A percentile compares a stretch with the other conserved stretches of the same genome.
phyloP scores from a whole-genome alignment of 352 stramenopile genomes.

The Pythium sukuiense region DNA sequence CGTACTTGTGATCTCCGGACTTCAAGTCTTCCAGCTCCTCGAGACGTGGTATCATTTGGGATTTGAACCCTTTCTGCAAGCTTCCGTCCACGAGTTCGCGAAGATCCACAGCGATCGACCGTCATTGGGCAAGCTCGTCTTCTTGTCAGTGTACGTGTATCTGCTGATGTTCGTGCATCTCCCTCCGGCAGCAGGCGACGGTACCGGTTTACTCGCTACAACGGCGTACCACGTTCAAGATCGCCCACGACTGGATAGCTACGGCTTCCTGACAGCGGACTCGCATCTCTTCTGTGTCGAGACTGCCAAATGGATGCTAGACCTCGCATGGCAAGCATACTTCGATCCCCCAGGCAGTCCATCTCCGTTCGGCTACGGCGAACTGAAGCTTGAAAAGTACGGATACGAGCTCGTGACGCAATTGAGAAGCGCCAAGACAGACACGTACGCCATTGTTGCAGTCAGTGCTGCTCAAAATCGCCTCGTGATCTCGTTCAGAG shows the following conservation, averaged over 20 bases:
- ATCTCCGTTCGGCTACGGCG: slow-evolving; percentile 75
- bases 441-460: slow-evolving; percentile 73
- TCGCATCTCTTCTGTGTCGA: slow-evolving; percentile 88
- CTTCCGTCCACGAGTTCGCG: slow-evolving; percentile 65
- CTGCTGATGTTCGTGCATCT: slow-evolving; percentile 85
- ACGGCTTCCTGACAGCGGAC: slow-evolving; percentile 63
- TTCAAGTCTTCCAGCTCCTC: slow-evolving; percentile 64
- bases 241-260: slow-evolving; percentile 53
- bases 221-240: slow-evolving; percentile 80
- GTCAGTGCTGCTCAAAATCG: slow-evolving; percentile 61
- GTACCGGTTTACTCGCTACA: slow-evolving; percentile 50
- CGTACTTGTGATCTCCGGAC: slow-evolving; percentile 58
- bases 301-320: slow-evolving; percentile 77
- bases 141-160: slow-evolving; percentile 83
- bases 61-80: slow-evolving; percentile 67
- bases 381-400: slow-evolving; percentile 66
- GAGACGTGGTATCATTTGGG: slow-evolving; percentile 71
- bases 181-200: slow-evolving; percentile 49
- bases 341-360: slow-evolving; percentile 79
- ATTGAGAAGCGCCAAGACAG: slow-evolving; percentile 63
- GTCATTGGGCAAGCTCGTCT: slow-evolving; percentile 71
- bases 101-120: slow-evolving; percentile 52
- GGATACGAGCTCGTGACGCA: slow-evolving; percentile 87
- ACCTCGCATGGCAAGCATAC: slow-evolving; percentile 86
- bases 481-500: slow-evolving; percentile 84